These are phyloP conservation scores for Protomyces inundatus DNA, from an alignment of 1,139 yeast species.

Conservation along the genomic window DNA sequence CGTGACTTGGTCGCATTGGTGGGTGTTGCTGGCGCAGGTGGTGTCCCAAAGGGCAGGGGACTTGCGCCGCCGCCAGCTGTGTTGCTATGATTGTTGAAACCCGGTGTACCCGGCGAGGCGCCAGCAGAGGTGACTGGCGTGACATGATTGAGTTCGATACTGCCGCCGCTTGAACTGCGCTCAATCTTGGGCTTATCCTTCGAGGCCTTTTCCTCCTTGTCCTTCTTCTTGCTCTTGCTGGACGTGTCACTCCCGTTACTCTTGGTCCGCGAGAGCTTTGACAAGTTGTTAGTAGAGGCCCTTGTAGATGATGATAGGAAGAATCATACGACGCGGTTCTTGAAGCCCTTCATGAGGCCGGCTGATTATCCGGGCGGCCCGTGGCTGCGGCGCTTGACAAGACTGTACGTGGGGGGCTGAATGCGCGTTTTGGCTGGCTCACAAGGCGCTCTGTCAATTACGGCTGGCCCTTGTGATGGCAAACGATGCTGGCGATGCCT, in stretches of 20 bases:
- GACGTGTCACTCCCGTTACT: conserved; percentile 24
- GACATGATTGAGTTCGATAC: not conserved
- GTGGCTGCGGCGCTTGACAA: too few species aligned
- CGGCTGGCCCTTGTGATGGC: too few species aligned
- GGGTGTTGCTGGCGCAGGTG: conserved; percentile 13
- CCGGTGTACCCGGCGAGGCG: too few species aligned
- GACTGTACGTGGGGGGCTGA: too few species aligned
- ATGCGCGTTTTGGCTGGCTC: too few species aligned
- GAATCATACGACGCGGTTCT: conserved; percentile 34
- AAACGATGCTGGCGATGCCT: too few species aligned
- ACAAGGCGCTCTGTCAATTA: too few species aligned
- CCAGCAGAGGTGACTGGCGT: too few species aligned
- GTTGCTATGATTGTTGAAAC: not conserved
- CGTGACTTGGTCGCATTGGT: conserved; percentile 6
- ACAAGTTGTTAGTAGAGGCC: not conserved
- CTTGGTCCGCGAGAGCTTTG: conserved; percentile 26
- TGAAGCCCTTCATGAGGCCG: conserved; percentile 35
- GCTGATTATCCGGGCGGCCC: too few species aligned
- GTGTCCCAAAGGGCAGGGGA: not conserved
- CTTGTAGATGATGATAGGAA: not conserved
- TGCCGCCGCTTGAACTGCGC: conserved; percentile 11
- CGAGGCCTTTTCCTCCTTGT: conserved; percentile 8
- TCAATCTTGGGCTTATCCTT: conserved; percentile 11
- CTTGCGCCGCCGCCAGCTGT: not conserved
- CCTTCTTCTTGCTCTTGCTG: conserved; percentile 19